Percentiles rank a stretch among this genome's conserved stretches.
phyloP scores from a whole-genome alignment of 768 basidiomycete species.

The Tulasnella calospora region DNA sequence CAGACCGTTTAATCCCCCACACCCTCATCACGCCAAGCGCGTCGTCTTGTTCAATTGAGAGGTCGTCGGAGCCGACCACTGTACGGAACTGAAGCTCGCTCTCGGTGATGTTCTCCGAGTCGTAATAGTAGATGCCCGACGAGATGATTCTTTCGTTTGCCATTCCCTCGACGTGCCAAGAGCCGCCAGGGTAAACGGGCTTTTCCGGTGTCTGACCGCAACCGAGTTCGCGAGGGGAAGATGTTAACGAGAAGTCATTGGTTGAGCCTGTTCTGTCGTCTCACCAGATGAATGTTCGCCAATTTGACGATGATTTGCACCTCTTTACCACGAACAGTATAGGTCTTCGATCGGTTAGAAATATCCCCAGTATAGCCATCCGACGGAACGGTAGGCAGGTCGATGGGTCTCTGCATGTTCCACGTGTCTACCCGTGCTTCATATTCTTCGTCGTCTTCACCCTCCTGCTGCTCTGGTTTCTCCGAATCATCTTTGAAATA shows the following conservation, averaged over 20 bases:
- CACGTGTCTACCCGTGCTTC: not conserved
- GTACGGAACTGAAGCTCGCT: slow-evolving; percentile 36
- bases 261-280: too few relatives aligned
- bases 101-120: slow-evolving; percentile 36
- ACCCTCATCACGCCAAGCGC: slow-evolving; percentile 37
- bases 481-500: not conserved
- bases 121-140: slow-evolving; percentile 32
- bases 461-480: not conserved
- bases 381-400: not conserved
- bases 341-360: not conserved
- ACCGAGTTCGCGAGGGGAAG: too few relatives aligned
- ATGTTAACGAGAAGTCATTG: too few relatives aligned
- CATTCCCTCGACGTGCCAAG: slow-evolving; percentile 42
- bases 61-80: slow-evolving; percentile 29
- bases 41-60: slow-evolving; percentile 28
- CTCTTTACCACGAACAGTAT: not conserved
- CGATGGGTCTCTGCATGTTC: not conserved
- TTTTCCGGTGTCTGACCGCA: slow-evolving; percentile 40
- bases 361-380: not conserved
- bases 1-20: slow-evolving; percentile 42
- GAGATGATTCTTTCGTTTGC: slow-evolving; percentile 35
- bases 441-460: not conserved
- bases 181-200: slow-evolving; percentile 48
- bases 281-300: slow-evolving; percentile 34
- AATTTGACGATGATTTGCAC: slow-evolving; percentile 38